Conservation (phyloP, 2,329 filamentous ascomycete genomes). For the Colletotrichum musae region DNA sequence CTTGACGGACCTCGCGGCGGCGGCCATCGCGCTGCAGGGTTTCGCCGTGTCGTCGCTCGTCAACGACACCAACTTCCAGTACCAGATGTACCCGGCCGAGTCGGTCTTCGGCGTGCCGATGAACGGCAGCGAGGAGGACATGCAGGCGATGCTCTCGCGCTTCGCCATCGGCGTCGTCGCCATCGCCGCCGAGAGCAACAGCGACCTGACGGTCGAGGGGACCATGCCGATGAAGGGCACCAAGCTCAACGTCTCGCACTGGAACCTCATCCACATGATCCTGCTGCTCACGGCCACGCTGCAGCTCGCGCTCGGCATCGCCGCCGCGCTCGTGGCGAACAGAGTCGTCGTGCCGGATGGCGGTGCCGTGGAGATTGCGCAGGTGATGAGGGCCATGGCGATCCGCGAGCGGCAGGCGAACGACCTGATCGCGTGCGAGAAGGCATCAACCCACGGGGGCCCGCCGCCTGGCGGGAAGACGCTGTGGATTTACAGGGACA, state of each 20-base stretch:
- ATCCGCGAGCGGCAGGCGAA: slow-evolving; percentile 12
- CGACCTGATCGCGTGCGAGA: not conserved
- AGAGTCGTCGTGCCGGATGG: slow-evolving; percentile 45
- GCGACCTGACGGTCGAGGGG: slow-evolving; percentile 46
- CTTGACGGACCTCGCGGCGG: slow-evolving; percentile 52
- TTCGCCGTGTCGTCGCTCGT: slow-evolving; percentile 47
- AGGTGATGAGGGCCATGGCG: slow-evolving; percentile 41
- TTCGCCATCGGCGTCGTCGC: slow-evolving; percentile 56
- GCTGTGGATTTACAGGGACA: slow-evolving; percentile 39
- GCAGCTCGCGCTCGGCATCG: slow-evolving; percentile 48
- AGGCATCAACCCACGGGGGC: not conserved
- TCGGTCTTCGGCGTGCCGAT: slow-evolving; percentile 53
- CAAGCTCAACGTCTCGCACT: slow-evolving; percentile 50
- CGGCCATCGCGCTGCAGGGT: slow-evolving; percentile 58
- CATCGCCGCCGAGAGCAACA: slow-evolving; percentile 50
- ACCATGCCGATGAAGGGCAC: slow-evolving; percentile 50
- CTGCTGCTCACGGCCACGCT: slow-evolving; percentile 50
- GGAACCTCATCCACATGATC: slow-evolving; percentile 51
- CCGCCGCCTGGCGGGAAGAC: not conserved
- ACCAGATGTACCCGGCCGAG: slow-evolving; percentile 59
- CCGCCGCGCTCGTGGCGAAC: slow-evolving; percentile 45
- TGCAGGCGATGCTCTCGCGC: slow-evolving; percentile 54
- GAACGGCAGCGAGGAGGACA: slow-evolving; percentile 48
- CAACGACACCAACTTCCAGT: slow-evolving; percentile 47
- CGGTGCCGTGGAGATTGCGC: slow-evolving; percentile 38